Percentiles rank a stretch among this genome's conserved stretches.
Evolutionary conservation across 495 filamentous ascomycete genomes (phyloP).

Genomic region (Neurospora sp.): DNA sequence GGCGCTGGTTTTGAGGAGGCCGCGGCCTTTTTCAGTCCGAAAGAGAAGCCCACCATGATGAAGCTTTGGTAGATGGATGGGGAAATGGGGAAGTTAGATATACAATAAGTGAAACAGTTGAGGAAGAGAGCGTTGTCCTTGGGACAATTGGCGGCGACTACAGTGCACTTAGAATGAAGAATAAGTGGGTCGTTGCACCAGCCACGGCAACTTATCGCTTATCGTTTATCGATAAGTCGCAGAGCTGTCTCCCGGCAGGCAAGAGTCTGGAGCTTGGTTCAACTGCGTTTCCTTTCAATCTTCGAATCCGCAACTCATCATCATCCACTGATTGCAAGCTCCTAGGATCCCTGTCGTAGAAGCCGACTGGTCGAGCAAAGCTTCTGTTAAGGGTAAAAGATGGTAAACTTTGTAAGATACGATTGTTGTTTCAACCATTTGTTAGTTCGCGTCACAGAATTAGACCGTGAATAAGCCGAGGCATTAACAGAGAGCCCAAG

Average conservation of each 20-base stretch:
- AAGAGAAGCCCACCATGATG: slow-evolving; percentile 27
- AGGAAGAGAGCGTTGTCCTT: not conserved
- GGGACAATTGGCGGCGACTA: not conserved
- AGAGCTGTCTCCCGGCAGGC: not conserved
- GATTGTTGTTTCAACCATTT: not conserved
- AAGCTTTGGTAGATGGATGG: not conserved
- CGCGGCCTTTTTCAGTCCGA: slow-evolving; percentile 24
- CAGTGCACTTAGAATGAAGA: not conserved
- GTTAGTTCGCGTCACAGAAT: not conserved
- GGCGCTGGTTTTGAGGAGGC: slow-evolving; percentile 9
- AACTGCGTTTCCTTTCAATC: not conserved
- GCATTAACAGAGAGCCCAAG: not conserved
- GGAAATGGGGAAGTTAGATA: not conserved
- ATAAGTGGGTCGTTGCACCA: not conserved
- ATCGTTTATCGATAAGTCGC: not conserved
- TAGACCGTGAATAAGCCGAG: not conserved
- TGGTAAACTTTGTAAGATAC: not conserved
- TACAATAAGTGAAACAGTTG: not conserved
- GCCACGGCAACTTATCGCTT: not conserved
- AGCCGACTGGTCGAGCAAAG: not conserved
- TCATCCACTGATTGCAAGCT: not conserved
- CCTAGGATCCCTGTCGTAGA: not conserved
- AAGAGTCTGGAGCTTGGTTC: not conserved
- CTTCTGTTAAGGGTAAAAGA: not conserved
- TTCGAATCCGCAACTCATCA: not conserved